Conservation (phyloP, 1,284 basidiomycete genomes). For the Melampsora americana region DNA sequence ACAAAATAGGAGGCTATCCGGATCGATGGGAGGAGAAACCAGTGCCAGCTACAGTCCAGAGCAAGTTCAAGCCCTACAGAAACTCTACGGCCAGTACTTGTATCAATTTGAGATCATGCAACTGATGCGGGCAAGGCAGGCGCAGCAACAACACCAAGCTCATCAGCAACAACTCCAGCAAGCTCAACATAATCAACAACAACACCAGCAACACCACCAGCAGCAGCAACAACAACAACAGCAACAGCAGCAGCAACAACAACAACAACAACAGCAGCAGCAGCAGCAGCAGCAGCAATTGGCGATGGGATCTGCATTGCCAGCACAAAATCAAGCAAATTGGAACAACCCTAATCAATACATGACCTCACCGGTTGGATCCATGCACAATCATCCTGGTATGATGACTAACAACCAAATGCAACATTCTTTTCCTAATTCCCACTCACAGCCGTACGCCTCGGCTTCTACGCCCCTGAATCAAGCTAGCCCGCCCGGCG, state of each 20-base stretch:
- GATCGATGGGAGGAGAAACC: not conserved
- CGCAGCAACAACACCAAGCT: constrained; percentile 26
- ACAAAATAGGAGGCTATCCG: constrained; percentile 20
- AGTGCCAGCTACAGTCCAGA: constrained; percentile 14
- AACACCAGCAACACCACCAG: constrained; percentile 15
- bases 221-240: constrained; percentile 18
- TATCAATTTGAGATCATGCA: constrained; percentile 22
- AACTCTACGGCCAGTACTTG: constrained; percentile 32
- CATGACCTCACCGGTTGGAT: constrained; percentile 17
- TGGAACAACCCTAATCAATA: constrained; percentile 1
- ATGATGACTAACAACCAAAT: not conserved
- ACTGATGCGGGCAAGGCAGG: not conserved
- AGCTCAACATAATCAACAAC: constrained; percentile 10
- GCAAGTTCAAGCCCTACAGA: constrained; percentile 37
- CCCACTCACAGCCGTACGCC: not conserved
- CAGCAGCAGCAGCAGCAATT: constrained; percentile 33
- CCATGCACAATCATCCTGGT: constrained; percentile 19
- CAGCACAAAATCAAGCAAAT: constrained; percentile 6
- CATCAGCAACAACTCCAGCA: constrained; percentile 29
- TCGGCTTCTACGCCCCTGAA: constrained; percentile 5
- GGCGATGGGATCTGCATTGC: not conserved
- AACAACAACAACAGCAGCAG: too few relatives aligned
- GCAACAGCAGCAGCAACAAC: constrained; percentile 22
- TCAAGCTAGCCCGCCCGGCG: not conserved
- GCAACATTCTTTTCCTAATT: not conserved